phyloP scores from a whole-genome alignment of 2,329 filamentous ascomycete genomes.

The Zalaria sp. region DNA sequence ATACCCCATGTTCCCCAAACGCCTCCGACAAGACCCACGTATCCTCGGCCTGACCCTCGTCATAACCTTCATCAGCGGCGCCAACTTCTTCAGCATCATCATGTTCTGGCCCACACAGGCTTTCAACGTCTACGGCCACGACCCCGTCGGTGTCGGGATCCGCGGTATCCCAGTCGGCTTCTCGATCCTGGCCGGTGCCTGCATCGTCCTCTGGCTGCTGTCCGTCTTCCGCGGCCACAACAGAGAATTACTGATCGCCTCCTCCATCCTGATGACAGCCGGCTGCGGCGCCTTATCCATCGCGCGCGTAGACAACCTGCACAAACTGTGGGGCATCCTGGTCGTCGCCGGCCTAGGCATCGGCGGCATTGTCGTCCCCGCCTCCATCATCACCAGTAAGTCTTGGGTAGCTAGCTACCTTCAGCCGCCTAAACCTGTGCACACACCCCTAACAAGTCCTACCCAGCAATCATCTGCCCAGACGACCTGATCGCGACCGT shows the following conservation, averaged over 20 bases:
- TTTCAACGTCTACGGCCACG: conserved; percentile 52
- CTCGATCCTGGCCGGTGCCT: conserved; percentile 47
- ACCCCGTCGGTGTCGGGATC: conserved; percentile 49
- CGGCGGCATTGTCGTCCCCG: conserved; percentile 53
- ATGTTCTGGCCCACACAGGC: conserved; percentile 52
- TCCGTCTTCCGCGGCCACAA: conserved; percentile 44
- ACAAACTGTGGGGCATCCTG: conserved; percentile 42
- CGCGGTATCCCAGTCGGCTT: conserved; percentile 52
- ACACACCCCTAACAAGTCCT: neutral
- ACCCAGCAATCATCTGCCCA: conserved; percentile 50
- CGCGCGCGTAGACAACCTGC: conserved; percentile 16
- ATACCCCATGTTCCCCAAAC: conserved; percentile 20
- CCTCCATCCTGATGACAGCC: conserved; percentile 51
- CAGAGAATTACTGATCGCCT: conserved; percentile 44
- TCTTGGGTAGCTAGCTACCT: neutral
- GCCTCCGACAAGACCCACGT: conserved; percentile 17
- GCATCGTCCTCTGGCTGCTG: conserved; percentile 43
- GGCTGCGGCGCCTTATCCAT: conserved; percentile 23
- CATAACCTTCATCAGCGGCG: conserved; percentile 26
- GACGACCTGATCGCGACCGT: conserved; percentile 58
- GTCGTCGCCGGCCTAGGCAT: conserved; percentile 49
- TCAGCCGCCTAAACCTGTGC: neutral
- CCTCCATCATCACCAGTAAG: conserved; percentile 42
- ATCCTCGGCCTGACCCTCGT: conserved; percentile 21
- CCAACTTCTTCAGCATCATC: conserved; percentile 26